Evolutionary conservation across 2,329 filamentous ascomycete genomes (phyloP).

Genomic region (Pseudogymnoascus sp.): DNA sequence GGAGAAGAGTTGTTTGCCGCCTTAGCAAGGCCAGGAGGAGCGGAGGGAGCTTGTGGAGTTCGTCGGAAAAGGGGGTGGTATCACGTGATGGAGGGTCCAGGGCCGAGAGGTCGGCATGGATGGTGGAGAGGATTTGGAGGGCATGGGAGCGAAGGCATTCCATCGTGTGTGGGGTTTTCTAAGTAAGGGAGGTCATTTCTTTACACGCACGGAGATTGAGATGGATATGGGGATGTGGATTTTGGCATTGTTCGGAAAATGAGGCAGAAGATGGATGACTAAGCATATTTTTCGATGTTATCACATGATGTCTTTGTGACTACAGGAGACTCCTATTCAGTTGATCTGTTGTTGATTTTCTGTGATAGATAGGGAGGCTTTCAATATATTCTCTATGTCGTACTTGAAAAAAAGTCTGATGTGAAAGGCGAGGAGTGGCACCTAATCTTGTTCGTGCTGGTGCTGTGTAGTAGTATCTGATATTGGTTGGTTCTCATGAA

Average conservation of each 20-base stretch:
- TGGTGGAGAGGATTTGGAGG: not conserved
- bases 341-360: not conserved
- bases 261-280: not conserved
- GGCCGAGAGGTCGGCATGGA: not conserved
- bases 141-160: not conserved
- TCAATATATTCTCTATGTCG: not conserved
- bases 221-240: not conserved
- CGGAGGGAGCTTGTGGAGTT: not conserved
- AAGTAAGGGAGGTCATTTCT: not conserved
- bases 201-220: not conserved
- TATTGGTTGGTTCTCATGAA: not conserved
- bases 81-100: not conserved
- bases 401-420: not conserved
- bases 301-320: not conserved
- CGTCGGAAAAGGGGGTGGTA: not conserved
- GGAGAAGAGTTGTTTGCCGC: not conserved
- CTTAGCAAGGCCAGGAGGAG: not conserved
- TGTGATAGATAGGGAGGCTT: no score
- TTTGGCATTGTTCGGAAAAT: not conserved
- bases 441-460: not conserved
- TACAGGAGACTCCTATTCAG: not conserved
- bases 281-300: not conserved
- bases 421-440: not conserved
- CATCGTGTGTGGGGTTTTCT: not conserved
- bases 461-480: not conserved